Evolutionary conservation across 1,284 basidiomycete genomes (phyloP), one percentile per base, ranked within the genome.

Genomic region (Leccinum subrobustum): DNA sequence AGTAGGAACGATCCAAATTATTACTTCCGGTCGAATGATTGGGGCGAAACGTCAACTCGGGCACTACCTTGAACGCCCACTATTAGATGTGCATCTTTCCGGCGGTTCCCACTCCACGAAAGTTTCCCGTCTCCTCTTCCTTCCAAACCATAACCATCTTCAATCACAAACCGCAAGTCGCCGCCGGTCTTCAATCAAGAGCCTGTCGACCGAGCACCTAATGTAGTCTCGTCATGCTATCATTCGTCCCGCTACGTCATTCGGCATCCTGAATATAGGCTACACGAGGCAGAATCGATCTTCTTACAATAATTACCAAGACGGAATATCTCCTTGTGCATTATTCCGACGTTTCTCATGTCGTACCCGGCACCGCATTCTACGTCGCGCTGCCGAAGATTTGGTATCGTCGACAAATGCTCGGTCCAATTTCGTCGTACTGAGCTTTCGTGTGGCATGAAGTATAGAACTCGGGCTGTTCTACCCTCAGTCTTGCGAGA

Each of bases 361-460:
- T 39, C 25, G 5, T 20, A 3, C n/a, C 5, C 6, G 12, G 8
- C 12, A 47, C 37, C 31, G 12, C 6, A 20, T 31, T 35, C 68
- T 83, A 95, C 52, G 89, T 90, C 51, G 92, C 92, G 73, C 91
- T 94, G 60, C 94, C 95, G 74, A 96, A 96, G 64, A 96, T 95
- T 74, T 94, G 91, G 83, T 96, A 96, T 69, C 95, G 83, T 72
- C 95, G 86, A 79, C 95, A 95, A 68, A 98, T 96, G 72, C 92
- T 95, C 8, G 96, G 96, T 16, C 96, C 96, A 67, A 96, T 88
- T 78, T 99, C 96, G 73, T 98, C 95, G 74, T 98, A 98, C 72
- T 98, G 95, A 16, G 92, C 93, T 76, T 97, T 96, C 64, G 93
- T 95, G 80, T 98, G 95, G 78, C 95, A 97, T 60, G 90, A 96